Conservation (phyloP, 129 eudicot genomes). For the Artemisia tridentata region DNA sequence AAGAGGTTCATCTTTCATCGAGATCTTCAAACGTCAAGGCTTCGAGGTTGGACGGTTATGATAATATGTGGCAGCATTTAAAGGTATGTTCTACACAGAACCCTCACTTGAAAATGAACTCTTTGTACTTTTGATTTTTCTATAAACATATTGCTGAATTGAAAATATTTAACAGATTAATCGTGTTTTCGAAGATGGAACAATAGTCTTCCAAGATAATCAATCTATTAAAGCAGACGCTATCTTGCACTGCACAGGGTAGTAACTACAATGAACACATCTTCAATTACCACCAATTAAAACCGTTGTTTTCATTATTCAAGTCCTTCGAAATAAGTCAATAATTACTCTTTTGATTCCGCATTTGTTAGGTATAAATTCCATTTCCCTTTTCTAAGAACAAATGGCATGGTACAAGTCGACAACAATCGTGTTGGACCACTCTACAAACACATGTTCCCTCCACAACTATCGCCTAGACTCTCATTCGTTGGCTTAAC, state of each 20-base stretch:
- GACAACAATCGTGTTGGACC: constrained; percentile 73
- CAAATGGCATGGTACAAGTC: constrained; percentile 37
- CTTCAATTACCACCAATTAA: not conserved
- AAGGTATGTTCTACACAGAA: constrained; percentile 28
- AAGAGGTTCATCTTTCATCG: constrained; percentile 67
- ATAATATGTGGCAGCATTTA: constrained; percentile 59
- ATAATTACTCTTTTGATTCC: not conserved
- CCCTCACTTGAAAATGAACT: no score
- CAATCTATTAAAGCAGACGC: constrained; percentile 38
- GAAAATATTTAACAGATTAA: constrained; percentile 33
- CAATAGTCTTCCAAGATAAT: constrained; percentile 48
- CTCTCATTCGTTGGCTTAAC: constrained; percentile 56
- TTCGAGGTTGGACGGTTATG: constrained; percentile 26
- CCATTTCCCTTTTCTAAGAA: constrained; percentile 41
- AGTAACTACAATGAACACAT: not conserved
- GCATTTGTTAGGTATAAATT: not conserved
- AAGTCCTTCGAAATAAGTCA: not conserved
- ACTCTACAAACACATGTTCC: constrained; percentile 62
- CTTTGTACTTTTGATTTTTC: no score
- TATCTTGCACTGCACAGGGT: constrained; percentile 76
- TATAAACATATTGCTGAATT: no score
- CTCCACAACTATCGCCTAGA: constrained; percentile 50
- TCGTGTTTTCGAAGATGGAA: constrained; percentile 45
- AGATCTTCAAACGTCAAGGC: constrained; percentile 41
- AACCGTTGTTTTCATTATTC: no score